Conservation (phyloP, 1,284 basidiomycete genomes). For the Coniferiporia sulphurascens region DNA sequence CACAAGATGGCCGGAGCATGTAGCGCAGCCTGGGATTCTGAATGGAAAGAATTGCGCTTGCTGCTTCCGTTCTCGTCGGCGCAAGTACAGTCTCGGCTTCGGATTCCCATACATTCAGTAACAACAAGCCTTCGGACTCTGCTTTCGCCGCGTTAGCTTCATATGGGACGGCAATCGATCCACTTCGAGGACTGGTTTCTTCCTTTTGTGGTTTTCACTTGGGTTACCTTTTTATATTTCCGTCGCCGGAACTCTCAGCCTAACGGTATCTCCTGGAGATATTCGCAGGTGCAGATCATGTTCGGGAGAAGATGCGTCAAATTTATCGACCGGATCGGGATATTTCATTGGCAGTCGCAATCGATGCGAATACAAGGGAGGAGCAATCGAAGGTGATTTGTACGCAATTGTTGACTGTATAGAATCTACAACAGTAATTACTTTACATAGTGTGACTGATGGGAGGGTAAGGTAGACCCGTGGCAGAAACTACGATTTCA, state of each 20-base stretch:
- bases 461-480: slow-evolving; percentile 1
- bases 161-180: background rate
- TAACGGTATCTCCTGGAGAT: too few relatives aligned
- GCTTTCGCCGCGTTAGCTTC: slow-evolving; percentile 10
- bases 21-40: background rate
- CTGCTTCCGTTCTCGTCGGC: slow-evolving; percentile 9
- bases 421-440: background rate
- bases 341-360: background rate
- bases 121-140: slow-evolving; percentile 5
- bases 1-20: background rate
- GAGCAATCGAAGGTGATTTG: background rate
- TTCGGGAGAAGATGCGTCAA: background rate
- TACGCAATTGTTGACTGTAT: background rate
- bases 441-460: slow-evolving; percentile 4
- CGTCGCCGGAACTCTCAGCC: too few relatives aligned
- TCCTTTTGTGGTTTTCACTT: too few relatives aligned
- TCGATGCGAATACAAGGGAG: background rate
- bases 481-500: background rate
- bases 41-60: slow-evolving; percentile 3
- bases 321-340: background rate
- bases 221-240: too few relatives aligned
- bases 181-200: too few relatives aligned
- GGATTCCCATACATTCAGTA: slow-evolving; percentile 11
- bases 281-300: too few relatives aligned
- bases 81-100: slow-evolving; percentile 1